Evolutionary conservation across 768 basidiomycete genomes (phyloP), one percentile per base, ranked within the genome.

Genomic region (Tulasnella sp.): DNA sequence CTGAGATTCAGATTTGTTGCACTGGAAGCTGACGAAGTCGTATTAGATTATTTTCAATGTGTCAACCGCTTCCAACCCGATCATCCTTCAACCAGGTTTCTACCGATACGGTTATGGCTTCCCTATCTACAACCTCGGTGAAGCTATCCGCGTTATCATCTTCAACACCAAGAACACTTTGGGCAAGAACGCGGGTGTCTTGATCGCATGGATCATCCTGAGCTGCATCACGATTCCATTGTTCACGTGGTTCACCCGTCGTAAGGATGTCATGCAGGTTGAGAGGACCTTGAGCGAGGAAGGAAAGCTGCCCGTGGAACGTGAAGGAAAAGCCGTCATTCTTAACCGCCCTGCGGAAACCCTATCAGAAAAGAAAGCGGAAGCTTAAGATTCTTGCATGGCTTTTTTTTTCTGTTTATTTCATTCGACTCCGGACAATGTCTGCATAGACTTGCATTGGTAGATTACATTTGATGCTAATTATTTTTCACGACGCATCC

Each of bases 71-170:
- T 63, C 70, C 34, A 72, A 72, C 59, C 82, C 83, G 0, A 70
- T 82, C 41, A 71, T 75, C 33, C 60, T 67, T 12, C 61, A 63
- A 34, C 55, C 58, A 5, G 54, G 58, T 46, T 60, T 67, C 54
- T 71, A 69, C 51, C 39, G 53, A 16, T 51, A 33, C 28, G 49
- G 49, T 9, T 51, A 51, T 31, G 81, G 74, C 0, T 70, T 69
- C 56, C 83, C 83, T 1, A 83, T 86, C 59, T 84, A 81, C 61
- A 81, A 84, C 44, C n/a, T 50, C 25, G 75, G 78, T 12, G 64
- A 67, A 33, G 74, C 79, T 0, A 71, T 76, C 3, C 70, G 83
- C 16, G 68, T 75, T 22, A 68, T 86, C 49, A 61, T 80, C n/a
- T 83, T 86, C 57, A 66, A 72, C 32, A 81, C 80, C 3, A 76